These are phyloP conservation scores for Pachyrhizus erosus DNA, from an alignment of 306 rosid species.

Conservation along the genomic window DNA sequence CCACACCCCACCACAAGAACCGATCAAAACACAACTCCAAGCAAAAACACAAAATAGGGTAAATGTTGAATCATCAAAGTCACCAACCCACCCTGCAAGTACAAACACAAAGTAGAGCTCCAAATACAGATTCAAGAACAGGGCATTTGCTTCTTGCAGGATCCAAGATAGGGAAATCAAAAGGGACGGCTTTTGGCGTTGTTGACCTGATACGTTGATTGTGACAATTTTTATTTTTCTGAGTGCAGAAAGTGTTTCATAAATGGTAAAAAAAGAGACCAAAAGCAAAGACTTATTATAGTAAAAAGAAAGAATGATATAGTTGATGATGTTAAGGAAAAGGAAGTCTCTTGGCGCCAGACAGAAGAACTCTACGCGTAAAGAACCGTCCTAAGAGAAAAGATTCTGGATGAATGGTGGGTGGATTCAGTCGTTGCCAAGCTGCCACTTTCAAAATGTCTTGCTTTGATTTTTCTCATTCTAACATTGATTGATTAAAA, in stretches of 20 bases:
- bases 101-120: conserved; percentile 32
- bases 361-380: conserved; percentile 39
- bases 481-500: not conserved
- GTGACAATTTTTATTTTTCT: not conserved
- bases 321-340: not conserved
- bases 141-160: conserved; percentile 53
- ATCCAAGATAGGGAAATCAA: conserved; percentile 55
- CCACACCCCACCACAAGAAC: conserved; percentile 37
- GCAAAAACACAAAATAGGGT: not conserved
- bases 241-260: not conserved
- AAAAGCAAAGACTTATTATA: conserved; percentile 20
- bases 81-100: conserved; percentile 30
- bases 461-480: not conserved
- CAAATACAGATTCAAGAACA: conserved; percentile 37
- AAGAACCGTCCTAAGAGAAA: conserved; percentile 32
- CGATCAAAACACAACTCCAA: not conserved
- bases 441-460: conserved; percentile 13
- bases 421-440: conserved; percentile 32
- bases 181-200: conserved; percentile 32
- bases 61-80: conserved; percentile 25
- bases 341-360: conserved; percentile 46
- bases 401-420: conserved; percentile 27
- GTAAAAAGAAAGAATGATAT: not conserved
- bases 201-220: conserved; percentile 54
- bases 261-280: conserved; percentile 22